These are phyloP conservation scores for Euphorbia tirucalli DNA, from an alignment of 345 rosid species.

Conservation along the genomic window DNA sequence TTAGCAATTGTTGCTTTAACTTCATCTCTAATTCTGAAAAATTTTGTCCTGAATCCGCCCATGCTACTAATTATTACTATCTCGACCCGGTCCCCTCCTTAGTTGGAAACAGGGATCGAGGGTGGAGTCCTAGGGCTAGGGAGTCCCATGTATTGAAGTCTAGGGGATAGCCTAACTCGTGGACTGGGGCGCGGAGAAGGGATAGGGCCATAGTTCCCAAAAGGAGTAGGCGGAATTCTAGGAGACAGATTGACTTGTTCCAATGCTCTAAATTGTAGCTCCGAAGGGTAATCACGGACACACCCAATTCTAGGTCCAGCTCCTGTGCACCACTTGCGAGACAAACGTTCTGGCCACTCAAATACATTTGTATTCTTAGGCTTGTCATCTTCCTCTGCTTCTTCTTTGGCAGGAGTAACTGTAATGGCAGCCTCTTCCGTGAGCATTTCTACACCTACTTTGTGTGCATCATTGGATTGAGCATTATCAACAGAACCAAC, in stretches of 20 bases:
- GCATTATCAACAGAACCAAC: constrained; percentile 11
- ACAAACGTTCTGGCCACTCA: constrained; percentile 34
- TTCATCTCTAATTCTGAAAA: too few relatives aligned
- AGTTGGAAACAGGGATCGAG: constrained; percentile 23
- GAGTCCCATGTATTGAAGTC: constrained; percentile 72
- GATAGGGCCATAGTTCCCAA: constrained; percentile 52
- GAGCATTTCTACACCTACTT: constrained; percentile 7
- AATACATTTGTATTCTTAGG: constrained; percentile 5
- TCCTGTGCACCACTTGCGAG: constrained; percentile 72
- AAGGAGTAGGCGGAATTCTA: constrained; percentile 37
- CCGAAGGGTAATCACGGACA: constrained; percentile 76
- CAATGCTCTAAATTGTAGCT: constrained; percentile 65
- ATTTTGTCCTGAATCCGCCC: too few relatives aligned
- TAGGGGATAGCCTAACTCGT: constrained; percentile 64
- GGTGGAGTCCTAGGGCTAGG: constrained; percentile 58
- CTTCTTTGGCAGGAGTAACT: constrained; percentile 17
- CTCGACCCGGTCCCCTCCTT: not conserved
- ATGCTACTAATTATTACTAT: not conserved
- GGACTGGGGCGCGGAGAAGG: constrained; percentile 93
- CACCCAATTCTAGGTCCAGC: constrained; percentile 85
- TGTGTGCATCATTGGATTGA: constrained; percentile 3
- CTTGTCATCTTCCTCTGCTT: constrained; percentile 18
- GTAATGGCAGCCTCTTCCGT: not conserved
- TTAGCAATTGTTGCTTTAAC: too few relatives aligned
- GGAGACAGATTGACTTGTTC: constrained; percentile 89